Conservation (phyloP, 495 filamentous ascomycete genomes). For the Neurospora discreta region DNA sequence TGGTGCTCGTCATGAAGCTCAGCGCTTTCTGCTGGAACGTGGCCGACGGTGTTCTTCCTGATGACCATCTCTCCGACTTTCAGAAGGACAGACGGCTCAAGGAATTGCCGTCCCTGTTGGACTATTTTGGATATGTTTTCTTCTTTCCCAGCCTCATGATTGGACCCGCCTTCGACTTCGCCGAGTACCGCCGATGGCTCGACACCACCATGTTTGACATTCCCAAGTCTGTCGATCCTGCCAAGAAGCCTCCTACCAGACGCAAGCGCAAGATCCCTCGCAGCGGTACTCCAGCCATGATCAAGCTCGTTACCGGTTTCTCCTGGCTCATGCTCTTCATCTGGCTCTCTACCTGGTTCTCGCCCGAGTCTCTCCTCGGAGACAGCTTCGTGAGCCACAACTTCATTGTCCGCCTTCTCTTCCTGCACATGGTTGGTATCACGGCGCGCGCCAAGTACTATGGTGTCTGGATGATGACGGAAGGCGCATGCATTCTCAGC, state of each 20-base stretch:
- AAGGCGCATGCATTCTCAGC: constrained; percentile 88
- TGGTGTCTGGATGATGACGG: constrained; percentile 85
- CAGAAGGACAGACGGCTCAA: constrained; percentile 74
- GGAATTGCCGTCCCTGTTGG: constrained; percentile 59
- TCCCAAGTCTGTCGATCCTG: constrained; percentile 63
- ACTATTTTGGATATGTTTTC: constrained; percentile 81
- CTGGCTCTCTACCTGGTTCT: constrained; percentile 57
- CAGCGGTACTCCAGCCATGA: constrained; percentile 73
- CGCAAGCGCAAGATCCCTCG: constrained; percentile 93
- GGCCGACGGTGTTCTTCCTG: constrained; percentile 72
- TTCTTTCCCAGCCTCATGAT: constrained; percentile 88
- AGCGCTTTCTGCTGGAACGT: constrained; percentile 96
- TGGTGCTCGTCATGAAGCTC: constrained; percentile 99
- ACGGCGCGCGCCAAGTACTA: constrained; percentile 85
- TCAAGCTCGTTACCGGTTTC: constrained; percentile 61
- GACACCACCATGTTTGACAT: constrained; percentile 90
- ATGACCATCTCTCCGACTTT: constrained; percentile 67
- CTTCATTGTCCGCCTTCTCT: constrained; percentile 60
- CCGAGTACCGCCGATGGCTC: constrained; percentile 85
- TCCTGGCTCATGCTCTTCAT: constrained; percentile 73
- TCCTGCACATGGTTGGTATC: constrained; percentile 73
- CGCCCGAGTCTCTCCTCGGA: constrained; percentile 44
- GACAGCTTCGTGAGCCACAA: constrained; percentile 51
- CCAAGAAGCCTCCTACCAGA: constrained; percentile 70
- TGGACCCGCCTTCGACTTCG: constrained; percentile 87